Percentiles rank a stretch among this genome's conserved stretches.
These are phyloP conservation scores for Filosporella fistucella DNA, from an alignment of 495 filamentous ascomycete genomes.

Conservation along the genomic window DNA sequence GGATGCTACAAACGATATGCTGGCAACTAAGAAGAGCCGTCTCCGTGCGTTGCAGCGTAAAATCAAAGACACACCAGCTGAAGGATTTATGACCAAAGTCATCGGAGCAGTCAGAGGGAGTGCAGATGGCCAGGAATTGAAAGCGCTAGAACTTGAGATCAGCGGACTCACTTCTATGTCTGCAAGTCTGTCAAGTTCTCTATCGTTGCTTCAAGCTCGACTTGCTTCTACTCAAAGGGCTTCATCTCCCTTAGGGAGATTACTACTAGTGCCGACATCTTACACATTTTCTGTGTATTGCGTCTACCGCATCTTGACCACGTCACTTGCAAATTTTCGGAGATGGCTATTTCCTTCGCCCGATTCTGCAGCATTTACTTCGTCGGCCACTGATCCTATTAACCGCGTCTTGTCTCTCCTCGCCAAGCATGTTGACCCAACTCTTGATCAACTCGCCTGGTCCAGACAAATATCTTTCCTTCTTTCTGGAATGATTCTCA, in stretches of 20 bases:
- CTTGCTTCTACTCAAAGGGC: slow-evolving; percentile 55
- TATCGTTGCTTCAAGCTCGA: slow-evolving; percentile 52
- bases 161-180: slow-evolving; percentile 75
- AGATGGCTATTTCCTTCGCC: slow-evolving; percentile 38
- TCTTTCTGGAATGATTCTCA: slow-evolving; percentile 71
- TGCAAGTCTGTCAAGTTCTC: slow-evolving; percentile 54
- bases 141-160: slow-evolving; percentile 66
- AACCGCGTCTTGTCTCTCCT: slow-evolving; percentile 71
- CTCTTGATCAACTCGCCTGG: slow-evolving; percentile 68
- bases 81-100: slow-evolving; percentile 63
- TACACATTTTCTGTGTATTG: slow-evolving; percentile 72
- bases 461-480: slow-evolving; percentile 73
- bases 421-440: slow-evolving; percentile 67
- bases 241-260: slow-evolving; percentile 54
- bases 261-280: slow-evolving; percentile 46
- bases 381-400: slow-evolving; percentile 69
- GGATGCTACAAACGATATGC: slow-evolving; percentile 70
- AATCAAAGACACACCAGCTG: slow-evolving; percentile 42
- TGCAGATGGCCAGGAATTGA: slow-evolving; percentile 58
- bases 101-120: slow-evolving; percentile 59
- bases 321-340: slow-evolving; percentile 55
- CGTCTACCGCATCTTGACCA: slow-evolving; percentile 69
- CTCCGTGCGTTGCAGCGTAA: slow-evolving; percentile 63
- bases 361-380: slow-evolving; percentile 41
- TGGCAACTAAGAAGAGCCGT: slow-evolving; percentile 61